These are phyloP conservation scores for Arachnopeziza araneosa DNA, from an alignment of 2,329 filamentous ascomycete species.

Conservation along the genomic window DNA sequence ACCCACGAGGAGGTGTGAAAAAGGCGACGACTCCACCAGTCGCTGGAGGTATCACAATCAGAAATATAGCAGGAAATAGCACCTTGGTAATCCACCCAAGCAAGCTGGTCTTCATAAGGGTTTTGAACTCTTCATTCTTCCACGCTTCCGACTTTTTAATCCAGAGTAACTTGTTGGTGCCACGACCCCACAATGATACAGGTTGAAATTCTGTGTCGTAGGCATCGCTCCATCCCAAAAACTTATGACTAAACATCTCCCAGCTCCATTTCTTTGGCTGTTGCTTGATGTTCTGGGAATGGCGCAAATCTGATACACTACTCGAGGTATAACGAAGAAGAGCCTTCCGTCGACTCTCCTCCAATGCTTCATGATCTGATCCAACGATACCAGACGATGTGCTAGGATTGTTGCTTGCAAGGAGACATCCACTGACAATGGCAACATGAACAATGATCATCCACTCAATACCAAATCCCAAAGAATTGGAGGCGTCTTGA, in stretches of 20 bases:
- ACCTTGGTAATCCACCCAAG: slow-evolving; percentile 10
- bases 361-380: slow-evolving; percentile 4
- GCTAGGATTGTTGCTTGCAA: slow-evolving; percentile 29
- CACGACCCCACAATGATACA: slow-evolving; percentile 9
- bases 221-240: slow-evolving; percentile 9
- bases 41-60: slow-evolving; percentile 8
- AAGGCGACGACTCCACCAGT: slow-evolving; percentile 3
- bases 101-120: slow-evolving; percentile 1
- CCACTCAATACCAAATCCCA: slow-evolving; percentile 30
- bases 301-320: background rate
- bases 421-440: slow-evolving; percentile 28
- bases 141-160: slow-evolving; percentile 8
- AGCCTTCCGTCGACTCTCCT: background rate
- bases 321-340: background rate
- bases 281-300: background rate
- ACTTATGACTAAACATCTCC: slow-evolving; percentile 2
- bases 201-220: slow-evolving; percentile 14
- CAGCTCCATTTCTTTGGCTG: background rate
- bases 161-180: slow-evolving; percentile 10
- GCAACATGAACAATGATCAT: slow-evolving; percentile 30
- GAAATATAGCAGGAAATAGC: slow-evolving; percentile 2
- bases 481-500: slow-evolving; percentile 24
- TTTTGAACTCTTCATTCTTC: slow-evolving; percentile 4
- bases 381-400: slow-evolving; percentile 11
- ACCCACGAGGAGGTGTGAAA: slow-evolving; percentile 9